Base-by-base conservation (phyloP, 257 asterid species). In the Capsicum rhomboideum region DNA sequence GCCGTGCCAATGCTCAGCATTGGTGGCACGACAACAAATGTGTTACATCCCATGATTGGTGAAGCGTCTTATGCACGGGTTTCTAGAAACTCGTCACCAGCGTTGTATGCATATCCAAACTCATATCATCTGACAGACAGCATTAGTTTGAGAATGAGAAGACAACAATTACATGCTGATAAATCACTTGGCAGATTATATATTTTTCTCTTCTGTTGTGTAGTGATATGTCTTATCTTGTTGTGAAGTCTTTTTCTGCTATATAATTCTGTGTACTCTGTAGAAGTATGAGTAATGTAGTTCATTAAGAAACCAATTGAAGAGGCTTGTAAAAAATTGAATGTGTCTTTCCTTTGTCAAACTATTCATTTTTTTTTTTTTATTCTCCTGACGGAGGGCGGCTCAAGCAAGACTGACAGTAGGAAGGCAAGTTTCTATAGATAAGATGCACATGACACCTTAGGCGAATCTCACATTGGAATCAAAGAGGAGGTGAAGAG, bases 161-260 rank as follows among this genome's bases (percentile, higher is more conserved):
- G 94, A 84, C 89, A 87, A 8, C 53, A 89, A 55, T 42, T 87
- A 88, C 90, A 89, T 87, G 86, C 89, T 26, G 95, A 93, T 86
- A 87, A 58, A 82, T 93, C 94, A 18, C 89, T 93, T 4, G 80
- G 92, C 83, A 91, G 95, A 80, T 82, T 92, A 9, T 90, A 88
- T 29, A 84, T 89, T 85, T 93, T 93, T 89, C 87, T 93, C 31
- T 83, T 85, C 86, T 93, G 97, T 63, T 90, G 93, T 74, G 90
- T 91, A 75, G 67, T 90, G 10, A 83, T 91, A 42, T 93, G 93
- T 80, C 93, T 93, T 50, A 37, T 93, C 67, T 71, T 90, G 66
- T 93, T 93, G 67, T 93, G 85, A 90, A 21, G 4, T n/a, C 26
- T 16, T 10, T 11, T 12, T 13, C 21, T 21, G 49, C 56, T 8